phyloP scores from a whole-genome alignment of 495 filamentous ascomycete genomes.

The Tricharina praecox region DNA sequence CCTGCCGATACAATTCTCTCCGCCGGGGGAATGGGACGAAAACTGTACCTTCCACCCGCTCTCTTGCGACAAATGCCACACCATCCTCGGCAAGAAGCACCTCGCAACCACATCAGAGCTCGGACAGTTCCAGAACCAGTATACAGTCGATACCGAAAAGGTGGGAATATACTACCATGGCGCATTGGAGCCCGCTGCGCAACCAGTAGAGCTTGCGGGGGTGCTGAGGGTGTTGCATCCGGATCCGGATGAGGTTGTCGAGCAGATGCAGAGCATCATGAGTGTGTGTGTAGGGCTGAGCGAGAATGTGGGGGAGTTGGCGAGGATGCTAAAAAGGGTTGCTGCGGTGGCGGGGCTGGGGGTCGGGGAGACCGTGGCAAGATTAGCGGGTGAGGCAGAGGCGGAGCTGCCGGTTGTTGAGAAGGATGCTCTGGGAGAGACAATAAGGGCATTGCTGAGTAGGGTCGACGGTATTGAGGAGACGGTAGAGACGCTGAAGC shows the following conservation, averaged over 20 bases:
- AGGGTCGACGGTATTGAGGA: too few species aligned
- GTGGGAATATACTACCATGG: background rate
- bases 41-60: constrained; percentile 5
- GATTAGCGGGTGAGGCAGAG: background rate
- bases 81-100: constrained; percentile 16
- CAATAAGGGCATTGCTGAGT: too few species aligned
- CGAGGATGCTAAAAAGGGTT: background rate
- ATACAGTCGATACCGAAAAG: constrained; percentile 1
- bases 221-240: background rate
- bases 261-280: background rate
- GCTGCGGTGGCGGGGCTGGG: background rate
- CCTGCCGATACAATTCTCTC: background rate
- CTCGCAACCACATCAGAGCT: constrained; percentile 21
- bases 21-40: background rate
- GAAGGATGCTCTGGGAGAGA: background rate
- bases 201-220: background rate
- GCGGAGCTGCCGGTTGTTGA: background rate
- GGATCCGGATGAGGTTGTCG: background rate
- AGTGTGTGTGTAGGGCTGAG: background rate
- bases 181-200: background rate
- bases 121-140: constrained; percentile 11
- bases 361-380: background rate
- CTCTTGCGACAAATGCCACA: constrained; percentile 17
- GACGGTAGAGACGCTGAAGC: background rate
- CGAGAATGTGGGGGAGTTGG: background rate